Conservation (phyloP, 1,284 basidiomycete genomes). For the Hortiboletus rubellus region DNA sequence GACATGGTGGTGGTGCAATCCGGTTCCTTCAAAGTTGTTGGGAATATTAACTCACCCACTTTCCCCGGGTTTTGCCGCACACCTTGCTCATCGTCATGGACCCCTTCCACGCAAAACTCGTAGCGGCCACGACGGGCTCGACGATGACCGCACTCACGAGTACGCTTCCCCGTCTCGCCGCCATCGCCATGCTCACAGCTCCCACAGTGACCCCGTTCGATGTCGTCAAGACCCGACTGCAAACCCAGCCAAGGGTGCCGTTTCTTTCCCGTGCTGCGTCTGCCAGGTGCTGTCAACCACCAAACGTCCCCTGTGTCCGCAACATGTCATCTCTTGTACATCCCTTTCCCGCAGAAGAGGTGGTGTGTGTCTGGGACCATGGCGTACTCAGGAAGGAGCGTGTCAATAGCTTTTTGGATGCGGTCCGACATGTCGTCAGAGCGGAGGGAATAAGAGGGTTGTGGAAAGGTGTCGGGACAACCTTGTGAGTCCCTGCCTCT, state of each 20-base stretch:
- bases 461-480: constrained; percentile 90
- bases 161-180: constrained; percentile 33
- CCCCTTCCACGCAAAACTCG: constrained; percentile 72
- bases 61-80: constrained; percentile 29
- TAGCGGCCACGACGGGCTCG: constrained; percentile 80
- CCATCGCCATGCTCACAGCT: constrained; percentile 5
- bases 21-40: too few relatives aligned
- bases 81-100: constrained; percentile 49
- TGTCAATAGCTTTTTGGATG: constrained; percentile 80
- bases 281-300: constrained; percentile 69
- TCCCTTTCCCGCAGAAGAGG: constrained; percentile 51
- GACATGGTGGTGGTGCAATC: constrained; percentile 21
- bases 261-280: constrained; percentile 48
- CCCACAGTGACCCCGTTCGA: constrained; percentile 89
- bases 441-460: constrained; percentile 78
- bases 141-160: constrained; percentile 83
- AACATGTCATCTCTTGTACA: constrained; percentile 72
- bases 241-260: constrained; percentile 67
- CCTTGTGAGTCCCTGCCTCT: constrained; percentile 59
- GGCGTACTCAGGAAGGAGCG: constrained; percentile 69
- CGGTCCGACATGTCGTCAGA: constrained; percentile 72
- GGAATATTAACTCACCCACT: background rate
- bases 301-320: constrained; percentile 60
- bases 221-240: constrained; percentile 90
- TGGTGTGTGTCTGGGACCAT: constrained; percentile 77